Base-by-base conservation (phyloP, 2,329 filamentous ascomycete genomes). In the Sphaerulina populicola region DNA sequence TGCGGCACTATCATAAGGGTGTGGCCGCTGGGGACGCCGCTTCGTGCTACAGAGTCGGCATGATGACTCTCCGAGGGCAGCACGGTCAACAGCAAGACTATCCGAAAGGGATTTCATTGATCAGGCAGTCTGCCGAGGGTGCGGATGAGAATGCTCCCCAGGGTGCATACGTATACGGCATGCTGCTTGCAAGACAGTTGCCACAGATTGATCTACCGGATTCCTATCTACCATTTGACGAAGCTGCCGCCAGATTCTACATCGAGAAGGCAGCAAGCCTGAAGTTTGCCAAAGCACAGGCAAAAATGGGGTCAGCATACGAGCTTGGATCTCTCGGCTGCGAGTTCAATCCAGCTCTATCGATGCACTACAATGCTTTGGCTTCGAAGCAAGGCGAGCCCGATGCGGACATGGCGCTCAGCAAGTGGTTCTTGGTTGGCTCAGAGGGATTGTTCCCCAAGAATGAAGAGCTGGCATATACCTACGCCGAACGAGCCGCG, bases 371-470 rank as follows among this genome's bases (percentile, higher is more conserved):
- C 73, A 96, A 97, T 64, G 88, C 88, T 35, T 77, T 98, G 30
- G 91, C 93, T 18, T 86, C 93, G 10, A 83, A 86, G 58, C 93
- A 97, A 71, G 91, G 90, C 14, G 89, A 97, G 62, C 77, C 89
- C 0, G 93, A 98, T 67, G 93, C 91, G 0, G 89, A 95, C 54
- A 86, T 98, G 71, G 89, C 91, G 27, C 89, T 98, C 55, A 97
- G 91, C 70, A 93, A 95, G 69, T 98, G 93, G 93, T 98, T 97
- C 66, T 77, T 98, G 27, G 97, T 94, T 64, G 93, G 93, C 2
- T 90, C 93, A 58, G 91, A 97, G 60, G 85, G 85, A 18, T 77
- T 94, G 6, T 96, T 98, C 65, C 80, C 87, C 54, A 97, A 97
- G 76, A 97, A 96, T 63, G 93, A 98, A 69, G 86, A 91, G 66